phyloP scores from a whole-genome alignment of 345 rosid species.

The Orychophragmus violaceus region DNA sequence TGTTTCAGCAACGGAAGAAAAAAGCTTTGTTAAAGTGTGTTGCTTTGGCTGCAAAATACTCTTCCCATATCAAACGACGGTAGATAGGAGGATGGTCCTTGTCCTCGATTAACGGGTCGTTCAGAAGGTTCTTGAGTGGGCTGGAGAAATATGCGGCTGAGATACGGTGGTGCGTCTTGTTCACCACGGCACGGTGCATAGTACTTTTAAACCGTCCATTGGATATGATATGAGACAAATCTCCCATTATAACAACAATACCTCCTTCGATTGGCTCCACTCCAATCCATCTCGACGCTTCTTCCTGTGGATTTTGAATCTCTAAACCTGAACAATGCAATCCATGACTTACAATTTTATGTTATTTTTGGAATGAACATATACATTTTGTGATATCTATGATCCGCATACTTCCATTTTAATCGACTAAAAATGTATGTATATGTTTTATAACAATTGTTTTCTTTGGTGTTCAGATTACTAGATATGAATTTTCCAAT shows the following conservation, averaged over 20 bases:
- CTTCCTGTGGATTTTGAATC: conserved; percentile 30
- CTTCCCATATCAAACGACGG: conserved; percentile 39
- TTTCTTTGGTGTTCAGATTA: background rate
- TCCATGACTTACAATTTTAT: background rate
- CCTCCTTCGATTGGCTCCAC: conserved; percentile 33
- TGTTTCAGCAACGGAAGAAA: conserved; percentile 25
- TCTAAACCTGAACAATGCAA: conserved; percentile 24
- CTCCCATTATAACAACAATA: conserved; percentile 41
- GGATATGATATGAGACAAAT: conserved; percentile 40
- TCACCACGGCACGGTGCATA: conserved; percentile 41
- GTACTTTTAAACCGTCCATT: conserved; percentile 41
- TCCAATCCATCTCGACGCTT: conserved; percentile 33
- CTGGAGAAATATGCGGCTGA: conserved; percentile 41
- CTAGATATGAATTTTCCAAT: too few species aligned
- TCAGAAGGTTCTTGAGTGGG: conserved; percentile 30
- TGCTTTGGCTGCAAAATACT: conserved; percentile 42
- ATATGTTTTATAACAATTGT: too few species aligned
- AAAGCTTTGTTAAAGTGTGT: conserved; percentile 36
- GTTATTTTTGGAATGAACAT: background rate
- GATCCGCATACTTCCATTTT: background rate
- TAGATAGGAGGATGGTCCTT: conserved; percentile 37
- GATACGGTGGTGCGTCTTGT: conserved; percentile 34
- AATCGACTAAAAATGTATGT: background rate
- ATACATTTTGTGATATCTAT: background rate
- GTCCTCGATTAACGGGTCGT: conserved; percentile 29